phyloP scores from a whole-genome alignment of 2,329 filamentous ascomycete genomes.

The Raffaelea ambrosiae region DNA sequence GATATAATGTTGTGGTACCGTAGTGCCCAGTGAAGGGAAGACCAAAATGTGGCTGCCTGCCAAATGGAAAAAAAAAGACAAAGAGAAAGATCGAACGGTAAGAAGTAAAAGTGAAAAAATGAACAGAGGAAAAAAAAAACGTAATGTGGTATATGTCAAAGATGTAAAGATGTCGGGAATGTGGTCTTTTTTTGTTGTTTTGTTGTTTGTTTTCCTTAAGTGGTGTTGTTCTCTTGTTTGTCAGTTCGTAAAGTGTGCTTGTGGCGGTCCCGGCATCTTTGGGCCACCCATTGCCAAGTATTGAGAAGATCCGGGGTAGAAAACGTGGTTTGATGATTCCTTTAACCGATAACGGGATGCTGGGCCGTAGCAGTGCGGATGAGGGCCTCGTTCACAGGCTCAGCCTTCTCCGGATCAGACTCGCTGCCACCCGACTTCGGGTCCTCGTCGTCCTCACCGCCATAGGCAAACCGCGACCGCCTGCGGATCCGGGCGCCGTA shows the following conservation, averaged over 20 bases:
- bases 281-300: too few species aligned
- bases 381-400: conserved; percentile 6
- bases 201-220: neutral
- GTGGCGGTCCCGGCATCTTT: too few species aligned
- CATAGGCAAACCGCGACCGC: conserved; percentile 65
- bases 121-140: neutral
- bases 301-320: too few species aligned
- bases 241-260: too few species aligned
- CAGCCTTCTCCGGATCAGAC: conserved; percentile 30
- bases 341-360: neutral
- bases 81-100: neutral
- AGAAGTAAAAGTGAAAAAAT: neutral
- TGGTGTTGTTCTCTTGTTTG: too few species aligned
- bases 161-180: too few species aligned
- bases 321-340: neutral
- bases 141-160: neutral
- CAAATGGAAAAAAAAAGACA: too few species aligned
- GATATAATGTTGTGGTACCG: neutral
- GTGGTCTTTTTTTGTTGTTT: neutral
- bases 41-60: too few species aligned
- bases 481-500: conserved; percentile 64
- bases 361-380: neutral
- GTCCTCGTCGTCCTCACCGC: conserved; percentile 41
- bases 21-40: too few species aligned
- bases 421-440: conserved; percentile 5